Conservation (phyloP, 192 early-diverging fungal genomes). For the Coemansia umbellata region DNA sequence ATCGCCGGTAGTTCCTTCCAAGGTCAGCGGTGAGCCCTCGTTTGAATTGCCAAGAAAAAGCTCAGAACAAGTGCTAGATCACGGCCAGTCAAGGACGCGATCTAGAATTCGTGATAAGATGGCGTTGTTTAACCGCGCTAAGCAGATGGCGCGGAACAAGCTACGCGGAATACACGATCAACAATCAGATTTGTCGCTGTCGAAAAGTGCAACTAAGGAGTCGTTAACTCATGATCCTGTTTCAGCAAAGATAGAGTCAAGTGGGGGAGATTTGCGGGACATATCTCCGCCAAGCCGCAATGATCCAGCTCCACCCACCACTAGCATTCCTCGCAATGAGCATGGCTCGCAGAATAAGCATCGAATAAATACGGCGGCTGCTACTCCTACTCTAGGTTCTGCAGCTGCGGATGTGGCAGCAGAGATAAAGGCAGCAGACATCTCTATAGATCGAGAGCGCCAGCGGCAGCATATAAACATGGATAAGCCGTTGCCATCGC, state of each 20-base stretch:
- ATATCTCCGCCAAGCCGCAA: constrained; percentile 1
- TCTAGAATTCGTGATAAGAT: constrained; percentile 42
- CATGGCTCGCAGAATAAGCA: background rate
- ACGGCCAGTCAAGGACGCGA: constrained; percentile 21
- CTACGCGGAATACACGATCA: constrained; percentile 17
- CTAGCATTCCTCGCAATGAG: background rate
- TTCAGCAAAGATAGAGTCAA: background rate
- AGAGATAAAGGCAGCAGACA: background rate
- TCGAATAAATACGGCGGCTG: background rate
- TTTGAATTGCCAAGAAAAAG: constrained; percentile 4
- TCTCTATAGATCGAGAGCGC: background rate
- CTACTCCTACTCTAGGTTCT: background rate
- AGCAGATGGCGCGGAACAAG: constrained; percentile 29
- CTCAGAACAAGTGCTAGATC: background rate
- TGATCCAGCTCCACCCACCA: background rate
- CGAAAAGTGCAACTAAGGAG: background rate
- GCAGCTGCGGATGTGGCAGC: constrained; percentile 3
- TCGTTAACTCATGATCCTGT: background rate
- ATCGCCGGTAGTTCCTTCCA: background rate
- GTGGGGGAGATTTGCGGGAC: background rate
- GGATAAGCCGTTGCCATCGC: constrained; percentile 27
- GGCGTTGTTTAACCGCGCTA: constrained; percentile 31
- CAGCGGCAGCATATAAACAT: constrained; percentile 3
- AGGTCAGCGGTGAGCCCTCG: constrained; percentile 1
- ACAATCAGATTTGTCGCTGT: background rate